Evolutionary conservation across 805 yeast genomes (phyloP).

Genomic region (Kodamaea fukazawae): DNA sequence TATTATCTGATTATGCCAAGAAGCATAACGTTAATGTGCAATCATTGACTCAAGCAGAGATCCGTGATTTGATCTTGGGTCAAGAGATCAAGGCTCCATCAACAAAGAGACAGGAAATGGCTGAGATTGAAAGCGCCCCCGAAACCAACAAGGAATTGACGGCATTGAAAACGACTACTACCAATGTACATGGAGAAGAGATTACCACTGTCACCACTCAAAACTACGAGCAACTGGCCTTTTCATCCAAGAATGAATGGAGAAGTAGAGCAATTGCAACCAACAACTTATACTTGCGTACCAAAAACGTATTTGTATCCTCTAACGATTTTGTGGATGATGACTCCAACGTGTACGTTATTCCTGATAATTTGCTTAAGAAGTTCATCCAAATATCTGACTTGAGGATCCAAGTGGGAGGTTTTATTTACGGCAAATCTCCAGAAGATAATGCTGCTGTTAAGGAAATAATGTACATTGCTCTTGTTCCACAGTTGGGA

Average conservation of each 20-base stretch:
- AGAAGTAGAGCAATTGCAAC: slow-evolving; percentile 80
- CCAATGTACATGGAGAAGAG: slow-evolving; percentile 94
- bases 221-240: slow-evolving; percentile 79
- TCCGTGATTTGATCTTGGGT: slow-evolving; percentile 90
- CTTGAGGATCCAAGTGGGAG: slow-evolving; percentile 78
- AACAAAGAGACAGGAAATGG: slow-evolving; percentile 76
- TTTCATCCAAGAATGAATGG: slow-evolving; percentile 89
- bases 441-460: slow-evolving; percentile 69
- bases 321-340: slow-evolving; percentile 52
- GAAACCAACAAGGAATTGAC: slow-evolving; percentile 53
- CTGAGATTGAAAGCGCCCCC: slow-evolving; percentile 58
- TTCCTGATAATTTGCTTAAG: slow-evolving; percentile 78
- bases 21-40: slow-evolving; percentile 83
- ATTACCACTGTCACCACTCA: slow-evolving; percentile 92
- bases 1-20: slow-evolving; percentile 78
- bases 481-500: slow-evolving; percentile 86
- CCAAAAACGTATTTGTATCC: slow-evolving; percentile 68
- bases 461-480: slow-evolving; percentile 75
- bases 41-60: slow-evolving; percentile 87
- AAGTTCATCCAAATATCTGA: slow-evolving; percentile 81
- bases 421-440: slow-evolving; percentile 73
- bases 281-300: slow-evolving; percentile 65
- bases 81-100: slow-evolving; percentile 93
- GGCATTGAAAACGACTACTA: slow-evolving; percentile 77
- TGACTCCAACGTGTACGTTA: slow-evolving; percentile 61